Base-by-base conservation (phyloP, 192 early-diverging fungal genomes). In the Allomyces macrogynus region DNA sequence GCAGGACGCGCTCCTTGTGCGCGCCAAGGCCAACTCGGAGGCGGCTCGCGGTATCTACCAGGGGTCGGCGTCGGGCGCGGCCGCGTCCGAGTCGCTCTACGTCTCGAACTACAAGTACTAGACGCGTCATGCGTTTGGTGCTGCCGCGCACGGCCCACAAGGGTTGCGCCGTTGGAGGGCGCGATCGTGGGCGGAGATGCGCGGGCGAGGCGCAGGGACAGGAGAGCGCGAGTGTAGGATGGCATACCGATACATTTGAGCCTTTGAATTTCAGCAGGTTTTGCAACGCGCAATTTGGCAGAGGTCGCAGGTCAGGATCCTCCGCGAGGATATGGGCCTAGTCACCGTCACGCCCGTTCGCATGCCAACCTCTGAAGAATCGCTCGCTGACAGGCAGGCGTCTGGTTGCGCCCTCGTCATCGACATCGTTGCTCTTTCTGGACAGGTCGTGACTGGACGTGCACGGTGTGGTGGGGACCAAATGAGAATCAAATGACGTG, bases 51-150 rank as follows among this genome's bases (percentile, higher is more conserved):
- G 74, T 60, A 68, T 70, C 61, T 72, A 72, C 66, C 26, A 43
- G n/a, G 71, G 71, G 18, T 65, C n/a, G 32, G 69, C 65, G 24
- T 67, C 16, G 24, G 43, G 24, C 43, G 61, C 16, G 7, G 61
- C 43, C 60, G 74, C 67, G 16, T 20, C 12, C 62, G 68, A 72
- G 66, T 68, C 67, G 10, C 66, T 75, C 62, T 75, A 75, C 64
- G 74, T 75, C 64, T 72, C 72, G 65, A 69, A 72, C 65, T 75
- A 75, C 69, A 75, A 75, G 69, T 75, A 75, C 67, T 75, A 67
- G 70, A 40, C 24, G 12, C 12, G 9, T 25, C 27, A 27, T 43
- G 49, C 16, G 49, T 14, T 20, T 57, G 49, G 12, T 57, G 49
- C 49, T 5, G 49, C 16, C 16, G 49, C 20, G 20, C 49, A 14